Conservation (phyloP, 257 asterid genomes). For the Scutellaria minor region DNA sequence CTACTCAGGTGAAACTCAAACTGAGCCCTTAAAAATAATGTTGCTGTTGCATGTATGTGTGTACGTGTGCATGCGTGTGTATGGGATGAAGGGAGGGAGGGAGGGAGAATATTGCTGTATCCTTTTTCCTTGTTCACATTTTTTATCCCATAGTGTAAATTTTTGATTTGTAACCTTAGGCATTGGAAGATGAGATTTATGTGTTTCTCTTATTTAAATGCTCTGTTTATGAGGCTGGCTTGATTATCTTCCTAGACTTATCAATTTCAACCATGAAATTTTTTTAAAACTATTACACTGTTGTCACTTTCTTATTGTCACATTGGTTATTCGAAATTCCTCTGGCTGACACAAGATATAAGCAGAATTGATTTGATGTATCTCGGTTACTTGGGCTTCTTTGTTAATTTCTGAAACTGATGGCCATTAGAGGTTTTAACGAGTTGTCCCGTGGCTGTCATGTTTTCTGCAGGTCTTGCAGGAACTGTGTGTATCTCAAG, state of each 20-base stretch:
- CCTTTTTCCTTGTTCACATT: not conserved
- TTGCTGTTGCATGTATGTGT: not conserved
- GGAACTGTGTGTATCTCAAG: slow-evolving; percentile 67
- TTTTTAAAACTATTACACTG: not conserved
- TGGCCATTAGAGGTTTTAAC: not conserved
- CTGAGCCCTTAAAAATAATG: not conserved
- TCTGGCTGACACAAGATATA: slow-evolving; percentile 1
- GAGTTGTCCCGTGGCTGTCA: not conserved
- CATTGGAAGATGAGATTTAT: too few relatives aligned
- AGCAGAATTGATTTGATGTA: not conserved
- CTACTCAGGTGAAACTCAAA: not conserved
- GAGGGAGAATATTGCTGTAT: not conserved
- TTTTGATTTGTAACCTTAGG: too few relatives aligned
- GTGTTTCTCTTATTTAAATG: not conserved
- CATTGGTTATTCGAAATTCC: not conserved
- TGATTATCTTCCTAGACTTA: not conserved
- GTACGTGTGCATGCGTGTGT: not conserved
- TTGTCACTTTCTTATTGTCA: not conserved
- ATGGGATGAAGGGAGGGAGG: not conserved
- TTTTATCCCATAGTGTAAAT: not conserved
- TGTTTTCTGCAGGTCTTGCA: slow-evolving; percentile 63
- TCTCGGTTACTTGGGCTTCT: not conserved
- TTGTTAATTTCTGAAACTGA: not conserved
- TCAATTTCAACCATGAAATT: too few relatives aligned
- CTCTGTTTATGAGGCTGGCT: not conserved